Base-by-base conservation (phyloP, 2,329 filamentous ascomycete species). In the Boeremia lycopersici region DNA sequence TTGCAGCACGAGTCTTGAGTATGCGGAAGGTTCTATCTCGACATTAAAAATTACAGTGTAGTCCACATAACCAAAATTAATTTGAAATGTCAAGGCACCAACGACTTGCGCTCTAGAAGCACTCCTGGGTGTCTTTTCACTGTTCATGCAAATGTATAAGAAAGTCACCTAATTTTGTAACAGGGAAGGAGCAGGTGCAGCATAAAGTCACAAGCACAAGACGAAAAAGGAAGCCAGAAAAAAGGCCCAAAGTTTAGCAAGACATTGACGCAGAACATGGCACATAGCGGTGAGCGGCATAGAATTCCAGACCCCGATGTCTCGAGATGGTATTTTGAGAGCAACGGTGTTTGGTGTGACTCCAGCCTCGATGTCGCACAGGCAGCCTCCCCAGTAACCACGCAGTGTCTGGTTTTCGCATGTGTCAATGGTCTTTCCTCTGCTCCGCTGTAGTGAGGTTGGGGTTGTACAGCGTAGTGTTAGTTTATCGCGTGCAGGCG, bases 361-460 rank as follows among this genome's bases (percentile, higher is more conserved):
- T n/a, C 46, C 46, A 55, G 31, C 52, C 46, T 42, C 52, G 42
- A 11, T 8, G 41, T 55, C 2, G 35, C 25, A 55, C 52, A 31
- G 29, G 19, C 52, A 45, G 46, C 46, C 46, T 46, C 46, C 44
- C 46, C 41, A 12, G 46, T 42, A 46, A 50, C 40, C 40, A 19
- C 19, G 26, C 35, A 23, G 29, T 36, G 43, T 6, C 31, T 8
- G 10, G 23, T 17, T 29, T 13, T n/a, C n/a, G 38, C 5, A 10
- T 25, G 1, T 40, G 3, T 25, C 26, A 33, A 33, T 33, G 31
- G 33, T 23, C 19, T 23, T 5, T 23, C 19, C 5, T 23, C 19
- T 23, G 19, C 19, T 23, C 19, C 19, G 19, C 19, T 23, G 19
- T 4, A 15, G 10, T 13, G 52, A 34, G 52, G 52, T 35, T 55